Evolutionary conservation across 805 yeast species (phyloP), one percentile per base, ranked within the genome.

Genomic region (Cyberlindnera meyerae): DNA sequence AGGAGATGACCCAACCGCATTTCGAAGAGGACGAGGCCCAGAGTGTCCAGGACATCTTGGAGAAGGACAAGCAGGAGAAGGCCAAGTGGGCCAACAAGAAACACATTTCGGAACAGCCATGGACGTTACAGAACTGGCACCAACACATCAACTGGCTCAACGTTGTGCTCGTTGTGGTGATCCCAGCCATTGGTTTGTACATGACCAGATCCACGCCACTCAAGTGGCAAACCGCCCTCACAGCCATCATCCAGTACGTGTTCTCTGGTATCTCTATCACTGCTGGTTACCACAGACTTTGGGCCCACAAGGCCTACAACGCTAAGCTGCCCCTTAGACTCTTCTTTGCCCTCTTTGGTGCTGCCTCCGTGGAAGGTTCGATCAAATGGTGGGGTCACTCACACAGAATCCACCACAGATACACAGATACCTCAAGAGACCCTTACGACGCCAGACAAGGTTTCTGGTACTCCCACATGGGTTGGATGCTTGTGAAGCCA

Each of bases 301-400:
- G 79, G 78, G 68, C 93, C 20, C 94, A 84, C 63, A 77, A 80
- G 59, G 69, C 90, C n/a, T 83, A 77, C 54, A 71, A 71, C 39
- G 88, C 82, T 12, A 70, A 66, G 40, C 56, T 68, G 52, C 79
- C 85, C 11, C 68, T 80, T 27, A 72, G 77, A 48, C 53, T 81
- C 27, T 75, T 80, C 50, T 82, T 65, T 55, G 94, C 90, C 8
- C 59, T 81, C 18, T 83, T 83, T 53, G 94, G 94, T 45, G 87
- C 90, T 24, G 83, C 88, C 29, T 76, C 88, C 37, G 79, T 83
- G 34, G 88, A 83, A 60, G 94, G 94, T 48, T 82, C 90, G 25
- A 78, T 83, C 60, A 83, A 83, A 62, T 83, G 93, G 93, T 84
- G 94, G 94, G 75, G 82, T 33, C 93, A 83, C 59, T 73, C 82